Conservation (phyloP, 106 monocot genomes). For the Hemerocallis citrina region DNA sequence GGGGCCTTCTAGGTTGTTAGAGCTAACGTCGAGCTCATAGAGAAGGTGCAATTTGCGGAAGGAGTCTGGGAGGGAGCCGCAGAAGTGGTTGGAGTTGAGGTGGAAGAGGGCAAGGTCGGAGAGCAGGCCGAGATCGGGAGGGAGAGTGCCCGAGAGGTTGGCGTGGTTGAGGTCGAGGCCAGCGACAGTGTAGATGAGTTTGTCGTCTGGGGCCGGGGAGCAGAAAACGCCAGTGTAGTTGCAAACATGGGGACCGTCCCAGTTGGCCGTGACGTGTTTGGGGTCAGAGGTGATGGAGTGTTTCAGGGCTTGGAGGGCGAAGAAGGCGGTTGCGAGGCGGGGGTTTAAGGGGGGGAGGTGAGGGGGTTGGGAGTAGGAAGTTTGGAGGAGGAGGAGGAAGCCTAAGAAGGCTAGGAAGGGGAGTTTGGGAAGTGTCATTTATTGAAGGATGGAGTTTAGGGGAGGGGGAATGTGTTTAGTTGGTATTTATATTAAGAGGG, state of each 20-base stretch:
- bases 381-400: not conserved
- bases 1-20: constrained; percentile 20
- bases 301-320: constrained; percentile 42
- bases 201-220: constrained; percentile 28
- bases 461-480: too few species aligned
- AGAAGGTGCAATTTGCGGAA: constrained; percentile 15
- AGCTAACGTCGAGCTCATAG: constrained; percentile 28
- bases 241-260: constrained; percentile 50
- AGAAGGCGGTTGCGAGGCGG: constrained; percentile 30
- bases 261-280: constrained; percentile 30
- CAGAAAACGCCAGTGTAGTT: constrained; percentile 53
- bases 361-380: not conserved
- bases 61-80: constrained; percentile 17
- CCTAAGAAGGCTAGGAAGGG: not conserved
- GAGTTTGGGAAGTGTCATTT: too few species aligned
- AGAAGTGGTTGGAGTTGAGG: constrained; percentile 10
- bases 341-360: constrained; percentile 16
- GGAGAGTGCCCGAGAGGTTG: constrained; percentile 17
- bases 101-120: constrained; percentile 5
- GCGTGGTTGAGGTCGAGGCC: constrained; percentile 12
- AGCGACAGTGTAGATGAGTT: not conserved
- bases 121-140: constrained; percentile 13
- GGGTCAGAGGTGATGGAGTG: constrained; percentile 39
- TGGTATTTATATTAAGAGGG: too few species aligned
- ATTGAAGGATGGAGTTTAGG: too few species aligned